Base-by-base conservation (phyloP, 208 protist genomes). In the Phytomonas sp. region DNA sequence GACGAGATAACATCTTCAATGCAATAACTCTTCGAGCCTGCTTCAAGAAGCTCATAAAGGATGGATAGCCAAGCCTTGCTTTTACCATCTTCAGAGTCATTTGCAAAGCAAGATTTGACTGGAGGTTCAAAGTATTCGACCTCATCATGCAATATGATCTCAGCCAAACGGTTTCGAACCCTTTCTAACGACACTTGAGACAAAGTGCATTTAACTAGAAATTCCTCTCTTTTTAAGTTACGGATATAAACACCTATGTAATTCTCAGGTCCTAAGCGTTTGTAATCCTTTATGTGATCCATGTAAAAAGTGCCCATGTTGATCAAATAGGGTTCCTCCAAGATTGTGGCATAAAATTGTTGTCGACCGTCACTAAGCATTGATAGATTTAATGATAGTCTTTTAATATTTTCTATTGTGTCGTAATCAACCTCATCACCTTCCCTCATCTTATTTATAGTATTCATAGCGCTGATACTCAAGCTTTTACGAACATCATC, bases 291-390 rank as follows among this genome's bases (percentile, higher is more conserved):
- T 63, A 80, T 83, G 40, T 83, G 74, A 0, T 64, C 40, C 23
- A 16, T 66, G 63, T 86, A 91, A 71, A 69, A 87, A 19, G 74
- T 29, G 33, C 36, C n/a, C 2, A 94, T 68, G 42, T 70, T 71
- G 7, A 34, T 23, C 60, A 88, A 56, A 70, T 94, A 92, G 8
- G 78, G 73, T 60, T 89, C 79, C 67, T 89, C 84, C 29, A 94
- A 74, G 14, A 92, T 61, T 3, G 79, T 77, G 36, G 70, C 70
- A 70, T 92, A 92, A 10, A 83, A 68, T 23, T 63, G 69, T 26
- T 84, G 77, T 4, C 84, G 78, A n/a, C 73, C 42, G 49, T 91
- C 86, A 66, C 73, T 86, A 26, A 90, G 63, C 33, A 82, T 76
- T 10, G 67, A 60, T n/a, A 94, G 76, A 62, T 83, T 82, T 29